phyloP scores from a whole-genome alignment of 2,329 filamentous ascomycete species.

The Pestalotiopsis sp. region DNA sequence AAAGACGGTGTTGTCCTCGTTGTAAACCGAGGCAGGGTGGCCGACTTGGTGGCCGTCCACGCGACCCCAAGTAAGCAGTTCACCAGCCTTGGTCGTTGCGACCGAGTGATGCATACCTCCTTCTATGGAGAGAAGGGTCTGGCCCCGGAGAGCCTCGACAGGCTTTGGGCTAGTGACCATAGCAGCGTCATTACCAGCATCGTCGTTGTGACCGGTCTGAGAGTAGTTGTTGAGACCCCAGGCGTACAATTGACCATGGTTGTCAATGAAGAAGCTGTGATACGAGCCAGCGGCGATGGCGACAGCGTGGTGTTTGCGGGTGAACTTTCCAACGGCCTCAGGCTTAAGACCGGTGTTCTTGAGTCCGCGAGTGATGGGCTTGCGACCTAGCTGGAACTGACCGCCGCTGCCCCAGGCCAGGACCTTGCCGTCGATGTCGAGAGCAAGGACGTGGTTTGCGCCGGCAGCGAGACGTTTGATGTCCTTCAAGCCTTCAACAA shows the following conservation, averaged over 20 bases:
- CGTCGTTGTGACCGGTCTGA: constrained; percentile 65
- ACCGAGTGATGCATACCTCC: constrained; percentile 72
- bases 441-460: constrained; percentile 69
- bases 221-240: constrained; percentile 77
- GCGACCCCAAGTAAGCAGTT: constrained; percentile 48
- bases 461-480: constrained; percentile 64
- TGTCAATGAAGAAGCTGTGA: constrained; percentile 71
- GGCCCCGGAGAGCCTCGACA: constrained; percentile 64
- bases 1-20: constrained; percentile 60
- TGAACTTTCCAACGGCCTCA: constrained; percentile 29
- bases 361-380: constrained; percentile 45
- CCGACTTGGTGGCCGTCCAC: constrained; percentile 55
- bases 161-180: constrained; percentile 72
- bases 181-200: constrained; percentile 68
- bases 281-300: constrained; percentile 65
- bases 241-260: constrained; percentile 65
- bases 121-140: constrained; percentile 67
- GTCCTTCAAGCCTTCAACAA: constrained; percentile 61
- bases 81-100: constrained; percentile 41
- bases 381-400: constrained; percentile 70
- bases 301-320: constrained; percentile 56
- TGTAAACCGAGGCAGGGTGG: constrained; percentile 56
- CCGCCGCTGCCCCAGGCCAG: constrained; percentile 82
- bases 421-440: constrained; percentile 70
- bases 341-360: constrained; percentile 41